These are phyloP conservation scores for Phytophthora chlamydospora DNA, from an alignment of 352 stramenopile species.

Conservation along the genomic window DNA sequence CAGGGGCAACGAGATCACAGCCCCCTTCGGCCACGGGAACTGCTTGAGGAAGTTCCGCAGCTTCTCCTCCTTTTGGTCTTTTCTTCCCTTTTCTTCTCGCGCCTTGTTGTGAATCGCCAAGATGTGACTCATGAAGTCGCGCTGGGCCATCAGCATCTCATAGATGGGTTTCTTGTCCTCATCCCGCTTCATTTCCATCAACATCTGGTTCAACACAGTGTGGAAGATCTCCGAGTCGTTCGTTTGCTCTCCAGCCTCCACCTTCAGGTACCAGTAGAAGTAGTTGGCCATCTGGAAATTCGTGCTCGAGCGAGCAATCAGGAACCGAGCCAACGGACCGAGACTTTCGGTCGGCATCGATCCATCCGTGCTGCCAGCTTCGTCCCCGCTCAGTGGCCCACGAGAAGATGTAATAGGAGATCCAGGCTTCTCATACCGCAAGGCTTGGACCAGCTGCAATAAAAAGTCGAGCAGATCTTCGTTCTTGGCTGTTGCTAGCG, in stretches of 20 bases:
- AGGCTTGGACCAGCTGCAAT: constrained; percentile 98
- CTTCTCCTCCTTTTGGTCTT: constrained; percentile 96
- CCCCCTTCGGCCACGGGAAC: constrained; percentile 75
- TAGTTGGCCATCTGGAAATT: constrained; percentile 98
- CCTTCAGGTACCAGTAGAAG: constrained; percentile 96
- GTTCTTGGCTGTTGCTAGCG: constrained; percentile 94
- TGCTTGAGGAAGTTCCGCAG: constrained; percentile 91
- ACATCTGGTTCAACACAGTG: constrained; percentile 90
- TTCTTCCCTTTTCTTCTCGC: constrained; percentile 93
- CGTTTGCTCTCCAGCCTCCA: constrained; percentile 74
- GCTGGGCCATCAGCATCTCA: constrained; percentile 90
- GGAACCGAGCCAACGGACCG: constrained; percentile 91
- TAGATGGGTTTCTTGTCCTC: constrained; percentile 92
- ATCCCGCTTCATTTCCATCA: constrained; percentile 93
- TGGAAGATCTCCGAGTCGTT: constrained; percentile 83
- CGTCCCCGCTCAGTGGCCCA: constrained; percentile 47
- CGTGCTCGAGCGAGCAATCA: constrained; percentile 93
- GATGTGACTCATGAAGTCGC: constrained; percentile 95
- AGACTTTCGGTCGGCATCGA: constrained; percentile 56
- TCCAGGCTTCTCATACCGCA: constrained; percentile 90
- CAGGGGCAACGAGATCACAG: constrained; percentile 87
- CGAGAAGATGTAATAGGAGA: constrained; percentile 40
- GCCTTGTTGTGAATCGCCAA: constrained; percentile 93
- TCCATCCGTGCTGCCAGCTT: constrained; percentile 49
- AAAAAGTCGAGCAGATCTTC: constrained; percentile 98